A percentile compares a stretch with the other conserved stretches of the same genome.
These are phyloP conservation scores for Chlorella ohadii DNA, from an alignment of 139 green algal species.

Conservation along the genomic window DNA sequence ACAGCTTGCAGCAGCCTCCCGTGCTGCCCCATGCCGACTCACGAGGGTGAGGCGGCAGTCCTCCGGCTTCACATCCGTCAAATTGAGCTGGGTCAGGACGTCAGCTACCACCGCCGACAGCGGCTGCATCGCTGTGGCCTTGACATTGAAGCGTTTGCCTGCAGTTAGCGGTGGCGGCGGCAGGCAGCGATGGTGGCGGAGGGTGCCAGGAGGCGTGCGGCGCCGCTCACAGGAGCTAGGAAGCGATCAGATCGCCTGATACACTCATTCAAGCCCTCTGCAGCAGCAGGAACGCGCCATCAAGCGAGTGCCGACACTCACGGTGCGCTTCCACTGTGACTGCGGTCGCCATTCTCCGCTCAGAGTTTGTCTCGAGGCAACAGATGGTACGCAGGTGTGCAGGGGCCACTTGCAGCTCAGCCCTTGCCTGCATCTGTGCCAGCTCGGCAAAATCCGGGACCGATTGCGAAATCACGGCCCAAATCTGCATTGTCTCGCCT, in stretches of 20 bases:
- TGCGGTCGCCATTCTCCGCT: not conserved
- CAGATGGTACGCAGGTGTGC: too few species aligned
- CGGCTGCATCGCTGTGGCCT: conserved; percentile 43
- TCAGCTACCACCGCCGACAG: conserved; percentile 37
- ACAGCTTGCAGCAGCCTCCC: too few species aligned
- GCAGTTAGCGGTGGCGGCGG: not conserved
- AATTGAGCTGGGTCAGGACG: conserved; percentile 8
- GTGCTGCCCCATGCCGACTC: not conserved
- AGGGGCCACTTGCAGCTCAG: too few species aligned
- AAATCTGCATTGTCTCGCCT: too few species aligned
- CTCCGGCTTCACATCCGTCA: conserved; percentile 8
- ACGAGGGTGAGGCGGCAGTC: conserved; percentile 37
- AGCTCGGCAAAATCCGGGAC: too few species aligned
- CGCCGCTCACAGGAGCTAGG: too few species aligned
- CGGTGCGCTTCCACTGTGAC: conserved; percentile 18
- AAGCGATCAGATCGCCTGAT: not conserved
- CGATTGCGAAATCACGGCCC: too few species aligned
- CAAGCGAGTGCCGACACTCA: not conserved
- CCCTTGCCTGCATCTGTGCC: too few species aligned
- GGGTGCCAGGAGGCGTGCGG: not conserved
- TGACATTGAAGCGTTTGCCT: conserved; percentile 47
- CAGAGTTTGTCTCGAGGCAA: too few species aligned
- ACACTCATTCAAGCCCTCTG: too few species aligned
- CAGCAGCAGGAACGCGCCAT: not conserved
- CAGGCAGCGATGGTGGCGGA: not conserved